phyloP scores from a whole-genome alignment of 179 eudicot species.

The Patellifolia procumbens region DNA sequence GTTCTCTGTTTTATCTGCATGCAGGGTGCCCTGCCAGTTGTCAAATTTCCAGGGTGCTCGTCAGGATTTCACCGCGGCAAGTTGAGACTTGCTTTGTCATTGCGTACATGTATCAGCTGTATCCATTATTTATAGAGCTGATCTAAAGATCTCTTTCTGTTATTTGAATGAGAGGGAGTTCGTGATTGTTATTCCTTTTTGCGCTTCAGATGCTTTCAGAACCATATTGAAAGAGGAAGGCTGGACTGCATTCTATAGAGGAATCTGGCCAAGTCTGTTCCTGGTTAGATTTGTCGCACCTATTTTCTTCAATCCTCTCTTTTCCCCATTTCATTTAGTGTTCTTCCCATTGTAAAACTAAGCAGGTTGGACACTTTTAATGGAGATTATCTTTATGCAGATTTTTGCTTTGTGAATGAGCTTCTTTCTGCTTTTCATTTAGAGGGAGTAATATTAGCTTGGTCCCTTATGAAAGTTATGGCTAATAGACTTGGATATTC shows the following conservation, averaged over 20 bases:
- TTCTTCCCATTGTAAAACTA: not conserved
- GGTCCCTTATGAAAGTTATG: not conserved
- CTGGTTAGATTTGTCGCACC: conserved; percentile 55
- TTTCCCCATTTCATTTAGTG: not conserved
- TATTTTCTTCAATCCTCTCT: not conserved
- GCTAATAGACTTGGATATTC: no score
- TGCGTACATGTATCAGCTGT: not conserved
- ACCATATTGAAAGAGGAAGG: conserved; percentile 99
- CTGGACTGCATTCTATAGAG: conserved; percentile 90
- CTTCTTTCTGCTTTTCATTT: not conserved
- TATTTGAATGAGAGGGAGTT: conserved; percentile 6
- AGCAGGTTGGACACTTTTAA: not conserved
- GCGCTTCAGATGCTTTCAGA: conserved; percentile 82
- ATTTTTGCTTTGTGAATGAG: not conserved
- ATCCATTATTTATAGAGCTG: not conserved
- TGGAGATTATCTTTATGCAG: not conserved
- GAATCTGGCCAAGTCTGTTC: conserved; percentile 32
- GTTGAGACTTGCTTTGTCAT: not conserved
- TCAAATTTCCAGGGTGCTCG: not conserved
- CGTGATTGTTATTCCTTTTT: conserved; percentile 3
- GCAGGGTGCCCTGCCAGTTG: not conserved
- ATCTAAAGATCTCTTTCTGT: not conserved
- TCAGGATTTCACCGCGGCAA: not conserved
- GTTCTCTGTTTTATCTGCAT: not conserved
- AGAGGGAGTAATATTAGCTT: not conserved